Evolutionary conservation across 2,329 filamentous ascomycete genomes (phyloP).

Genomic region (Alternaria panax): DNA sequence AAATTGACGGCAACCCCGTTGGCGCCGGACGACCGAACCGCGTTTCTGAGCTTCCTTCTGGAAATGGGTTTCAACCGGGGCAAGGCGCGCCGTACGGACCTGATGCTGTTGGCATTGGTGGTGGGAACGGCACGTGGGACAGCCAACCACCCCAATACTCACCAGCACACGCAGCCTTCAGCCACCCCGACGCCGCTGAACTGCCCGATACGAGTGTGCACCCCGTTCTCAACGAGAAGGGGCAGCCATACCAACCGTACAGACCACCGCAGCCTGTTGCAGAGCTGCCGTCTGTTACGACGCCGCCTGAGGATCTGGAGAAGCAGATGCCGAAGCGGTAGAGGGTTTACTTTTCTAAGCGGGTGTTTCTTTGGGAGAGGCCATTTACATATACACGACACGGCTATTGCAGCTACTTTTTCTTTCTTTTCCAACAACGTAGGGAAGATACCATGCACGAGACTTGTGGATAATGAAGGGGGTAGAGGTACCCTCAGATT

Average conservation of each 20-base stretch:
- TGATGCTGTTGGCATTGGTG: constrained; percentile 42
- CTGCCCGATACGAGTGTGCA: constrained; percentile 28
- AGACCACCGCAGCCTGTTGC: constrained; percentile 29
- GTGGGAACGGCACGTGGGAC: constrained; percentile 40
- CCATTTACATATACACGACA: neutral
- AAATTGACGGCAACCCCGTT: constrained; percentile 40
- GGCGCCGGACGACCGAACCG: constrained; percentile 41
- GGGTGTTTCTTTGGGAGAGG: neutral
- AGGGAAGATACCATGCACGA: neutral
- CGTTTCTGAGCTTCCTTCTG: constrained; percentile 41
- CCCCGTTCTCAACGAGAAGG: constrained; percentile 23
- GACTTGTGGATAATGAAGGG: neutral
- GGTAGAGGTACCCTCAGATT: neutral
- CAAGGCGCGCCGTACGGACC: constrained; percentile 34
- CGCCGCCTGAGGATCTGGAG: constrained; percentile 35
- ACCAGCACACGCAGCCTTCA: constrained; percentile 24
- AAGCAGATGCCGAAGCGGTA: constrained; percentile 18
- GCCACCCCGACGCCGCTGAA: constrained; percentile 19
- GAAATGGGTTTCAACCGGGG: constrained; percentile 36
- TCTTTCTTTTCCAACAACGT: neutral
- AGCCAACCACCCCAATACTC: constrained; percentile 43
- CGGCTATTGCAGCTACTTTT: neutral
- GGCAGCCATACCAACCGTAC: constrained; percentile 35
- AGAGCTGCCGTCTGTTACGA: constrained; percentile 28
- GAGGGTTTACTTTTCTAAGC: neutral